Base-by-base conservation (phyloP, 2,329 filamentous ascomycete species). In the Diaporthe citrichinensis region DNA sequence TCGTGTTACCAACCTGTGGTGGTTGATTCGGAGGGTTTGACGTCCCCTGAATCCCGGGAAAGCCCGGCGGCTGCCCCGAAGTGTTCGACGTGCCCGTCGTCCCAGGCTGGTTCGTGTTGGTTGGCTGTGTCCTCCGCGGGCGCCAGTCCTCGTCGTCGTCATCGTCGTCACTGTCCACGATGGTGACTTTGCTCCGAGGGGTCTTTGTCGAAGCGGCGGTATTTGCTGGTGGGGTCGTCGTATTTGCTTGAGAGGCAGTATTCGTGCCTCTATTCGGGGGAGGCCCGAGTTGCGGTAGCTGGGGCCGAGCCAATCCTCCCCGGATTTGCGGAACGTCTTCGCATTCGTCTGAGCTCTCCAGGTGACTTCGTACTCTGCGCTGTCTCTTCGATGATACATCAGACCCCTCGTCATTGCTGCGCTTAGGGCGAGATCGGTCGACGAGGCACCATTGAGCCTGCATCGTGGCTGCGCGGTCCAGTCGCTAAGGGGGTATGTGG, bases 401-500 rank as follows among this genome's bases (percentile, higher is more conserved):
- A 20, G 4, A 4, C 14, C 5, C 14, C 14, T 51, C 41, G 36
- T 28, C 55, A 51, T 23, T 61, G 41, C 55, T 31, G 31, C 69
- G 55, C 34, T 51, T 72, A 6, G 28, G 10, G 23, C 55, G 10
- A 28, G 28, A 31, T 36, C 31, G 5, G 44, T 53, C 55, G 20
- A 36, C 34, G 28, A 34, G 53, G 20, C 6, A 7, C 36, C 57
- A 46, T 25, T 25, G 55, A 36, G n/a, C 7, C 15, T 61, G 23
- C 69, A 72, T 72, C 10, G 36, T 55, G 46, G 46, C 65, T 55
- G 15, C 17, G 36, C n/a, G 34, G 49, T 28, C 34, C 49, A 25
- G 34, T 41, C 34, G 49, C 46, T 31, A n/a, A n/a, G 15, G 44
- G 28, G 44, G 17, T 28, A 31, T 7, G 53, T 6, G 25, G 25